Evolutionary conservation across 1,284 basidiomycete genomes (phyloP), one percentile per base, ranked within the genome.

Genomic region (Golubevia sp.): DNA sequence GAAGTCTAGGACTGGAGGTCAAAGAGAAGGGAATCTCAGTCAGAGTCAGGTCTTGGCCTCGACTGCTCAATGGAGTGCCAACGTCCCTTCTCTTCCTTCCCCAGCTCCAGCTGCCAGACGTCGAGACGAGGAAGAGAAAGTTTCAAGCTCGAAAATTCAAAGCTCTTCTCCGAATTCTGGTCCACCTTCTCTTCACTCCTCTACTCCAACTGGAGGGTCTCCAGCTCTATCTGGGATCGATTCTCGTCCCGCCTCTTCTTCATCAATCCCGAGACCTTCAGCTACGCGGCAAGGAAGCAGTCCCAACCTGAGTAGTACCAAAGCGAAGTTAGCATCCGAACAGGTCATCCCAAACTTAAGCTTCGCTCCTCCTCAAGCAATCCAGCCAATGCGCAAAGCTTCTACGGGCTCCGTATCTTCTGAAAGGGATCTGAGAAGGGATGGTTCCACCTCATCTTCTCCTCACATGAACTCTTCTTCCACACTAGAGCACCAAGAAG

Each of bases 31-130:
- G n/a, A 24, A 34, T 24, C 23, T 26, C 11, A 26, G 11, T 59
- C 27, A 49, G 25, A 57, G 49, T 27, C 56, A 52, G 13, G 38
- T 48, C 6, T 63, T 68, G 1, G 48, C 27, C 25, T 54, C 59
- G 18, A 50, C 68, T 20, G 63, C 62, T 25, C 56, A 61, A n/a
- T 70, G 70, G 70, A 64, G 66, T 50, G 63, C 65, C 0, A 60
- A 67, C 23, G 64, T 70, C 11, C 70, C 70, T 3, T 64, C 65
- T 6, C 26, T 74, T 55, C 58, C 61, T 18, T 60, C 70, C 13
- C 73, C 73, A 8, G 66, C 66, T 2, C 73, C 65, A 3, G 73
- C 73, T 6, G 68, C 60, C 5, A 55, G 62, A 51, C 56, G 58
- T 55, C 51, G 59, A 23, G 66, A 63, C 44, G 66, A 44, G 11